These are phyloP conservation scores for Globisporangium uncinulatum DNA, from an alignment of 352 stramenopile species.

Conservation along the genomic window DNA sequence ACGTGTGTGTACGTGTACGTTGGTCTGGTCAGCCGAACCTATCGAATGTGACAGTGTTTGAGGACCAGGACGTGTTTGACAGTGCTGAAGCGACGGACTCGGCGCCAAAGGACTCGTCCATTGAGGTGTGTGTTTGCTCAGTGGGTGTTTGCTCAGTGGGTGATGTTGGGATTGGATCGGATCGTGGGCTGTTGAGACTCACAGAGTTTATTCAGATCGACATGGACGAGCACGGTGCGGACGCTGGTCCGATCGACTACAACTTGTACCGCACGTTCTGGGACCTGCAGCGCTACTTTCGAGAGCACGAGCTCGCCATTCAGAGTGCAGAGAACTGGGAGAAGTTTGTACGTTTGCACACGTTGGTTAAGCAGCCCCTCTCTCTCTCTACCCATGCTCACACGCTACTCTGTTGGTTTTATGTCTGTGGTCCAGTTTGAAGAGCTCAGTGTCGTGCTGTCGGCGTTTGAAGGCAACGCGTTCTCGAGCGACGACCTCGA, in stretches of 20 bases:
- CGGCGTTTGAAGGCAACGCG: conserved; percentile 81
- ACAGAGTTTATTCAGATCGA: conserved; percentile 28
- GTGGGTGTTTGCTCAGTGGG: too few species aligned
- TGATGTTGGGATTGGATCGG: background rate
- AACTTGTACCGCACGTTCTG: conserved; percentile 90
- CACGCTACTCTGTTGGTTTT: background rate
- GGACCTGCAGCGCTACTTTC: conserved; percentile 86
- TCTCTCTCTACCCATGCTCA: background rate
- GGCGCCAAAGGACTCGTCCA: conserved; percentile 18
- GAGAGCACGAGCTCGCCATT: conserved; percentile 58
- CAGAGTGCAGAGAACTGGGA: conserved; percentile 70
- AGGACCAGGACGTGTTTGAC: conserved; percentile 77
- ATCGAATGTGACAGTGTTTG: conserved; percentile 71
- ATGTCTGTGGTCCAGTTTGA: conserved; percentile 36
- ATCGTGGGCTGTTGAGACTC: background rate
- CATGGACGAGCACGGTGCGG: conserved; percentile 25
- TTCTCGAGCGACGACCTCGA: conserved; percentile 81
- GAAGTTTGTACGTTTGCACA: conserved; percentile 62
- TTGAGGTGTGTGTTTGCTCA: background rate
- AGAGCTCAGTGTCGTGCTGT: conserved; percentile 71
- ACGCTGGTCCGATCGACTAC: conserved; percentile 79
- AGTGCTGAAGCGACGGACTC: conserved; percentile 48
- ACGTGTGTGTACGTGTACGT: too few species aligned
- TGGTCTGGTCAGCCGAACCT: conserved; percentile 43
- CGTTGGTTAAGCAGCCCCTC: background rate